Conservation (phyloP, 2,329 filamentous ascomycete species). For the Paracamarosporium sp. region DNA sequence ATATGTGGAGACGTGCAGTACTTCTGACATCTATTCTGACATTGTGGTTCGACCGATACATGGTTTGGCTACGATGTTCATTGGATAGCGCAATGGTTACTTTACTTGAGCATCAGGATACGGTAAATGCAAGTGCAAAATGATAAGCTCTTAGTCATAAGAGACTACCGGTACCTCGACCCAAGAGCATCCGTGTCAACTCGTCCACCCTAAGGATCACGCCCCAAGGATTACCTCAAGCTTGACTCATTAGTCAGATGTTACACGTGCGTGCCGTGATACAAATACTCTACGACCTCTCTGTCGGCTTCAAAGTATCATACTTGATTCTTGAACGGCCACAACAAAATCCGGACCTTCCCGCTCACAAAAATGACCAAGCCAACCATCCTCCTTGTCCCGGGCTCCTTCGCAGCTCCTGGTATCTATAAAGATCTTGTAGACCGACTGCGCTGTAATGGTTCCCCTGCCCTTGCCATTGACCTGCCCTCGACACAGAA, state of each 20-base stretch:
- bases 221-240: neutral
- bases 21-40: neutral
- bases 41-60: neutral
- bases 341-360: neutral
- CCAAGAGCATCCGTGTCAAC: neutral
- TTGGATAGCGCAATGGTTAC: neutral
- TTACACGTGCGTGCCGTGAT: neutral
- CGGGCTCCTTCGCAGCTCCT: conserved; percentile 25
- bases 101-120: neutral
- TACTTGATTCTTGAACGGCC: neutral
- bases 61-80: neutral
- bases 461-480: conserved; percentile 20
- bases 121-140: neutral
- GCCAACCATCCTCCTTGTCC: conserved; percentile 26
- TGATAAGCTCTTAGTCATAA: neutral
- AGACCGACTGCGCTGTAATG: conserved; percentile 8
- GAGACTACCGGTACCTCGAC: neutral
- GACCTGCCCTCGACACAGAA: conserved; percentile 21
- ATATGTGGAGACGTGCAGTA: no score
- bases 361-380: conserved; percentile 8
- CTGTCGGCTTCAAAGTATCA: neutral
- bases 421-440: conserved; percentile 18
- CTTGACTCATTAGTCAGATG: neutral
- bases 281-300: neutral
- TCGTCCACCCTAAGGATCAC: no score